A percentile compares a stretch with the other conserved stretches of the same genome.
These are phyloP conservation scores for Artemisia annua DNA, from an alignment of 129 eudicot species.

Conservation along the genomic window DNA sequence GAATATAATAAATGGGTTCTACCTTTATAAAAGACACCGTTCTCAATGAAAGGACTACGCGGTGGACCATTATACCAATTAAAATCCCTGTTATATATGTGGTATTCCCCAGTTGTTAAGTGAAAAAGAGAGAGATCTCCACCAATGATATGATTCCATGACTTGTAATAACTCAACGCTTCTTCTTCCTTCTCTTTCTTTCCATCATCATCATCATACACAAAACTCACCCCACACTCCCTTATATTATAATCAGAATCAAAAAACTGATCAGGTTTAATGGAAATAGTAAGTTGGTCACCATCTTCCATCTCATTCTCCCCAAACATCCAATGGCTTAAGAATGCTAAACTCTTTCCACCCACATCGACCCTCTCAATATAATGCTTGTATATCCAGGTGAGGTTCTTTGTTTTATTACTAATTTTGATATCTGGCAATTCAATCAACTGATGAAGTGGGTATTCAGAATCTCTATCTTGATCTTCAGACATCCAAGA, in stretches of 20 bases:
- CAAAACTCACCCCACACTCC: background rate
- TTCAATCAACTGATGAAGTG: background rate
- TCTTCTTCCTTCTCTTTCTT: background rate
- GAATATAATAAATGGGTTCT: no score
- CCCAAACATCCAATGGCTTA: slow-evolving; percentile 17
- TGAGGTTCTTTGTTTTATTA: background rate
- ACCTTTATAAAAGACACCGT: no score
- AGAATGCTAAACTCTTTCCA: background rate
- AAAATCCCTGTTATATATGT: background rate
- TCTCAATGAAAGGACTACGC: no score
- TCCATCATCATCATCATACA: background rate
- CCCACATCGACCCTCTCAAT: background rate
- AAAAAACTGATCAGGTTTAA: no score
- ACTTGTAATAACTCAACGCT: background rate
- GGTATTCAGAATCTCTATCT: background rate
- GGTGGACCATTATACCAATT: no score
- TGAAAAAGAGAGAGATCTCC: slow-evolving; percentile 2
- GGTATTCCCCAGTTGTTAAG: background rate
- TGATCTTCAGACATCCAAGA: no score
- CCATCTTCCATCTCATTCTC: background rate
- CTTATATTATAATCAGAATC: no score
- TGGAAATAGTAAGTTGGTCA: background rate
- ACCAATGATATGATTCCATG: slow-evolving; percentile 5
- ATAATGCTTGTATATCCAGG: background rate
- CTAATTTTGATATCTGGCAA: background rate